phyloP scores from a whole-genome alignment of 129 eudicot species.

The Silybum marianum region DNA sequence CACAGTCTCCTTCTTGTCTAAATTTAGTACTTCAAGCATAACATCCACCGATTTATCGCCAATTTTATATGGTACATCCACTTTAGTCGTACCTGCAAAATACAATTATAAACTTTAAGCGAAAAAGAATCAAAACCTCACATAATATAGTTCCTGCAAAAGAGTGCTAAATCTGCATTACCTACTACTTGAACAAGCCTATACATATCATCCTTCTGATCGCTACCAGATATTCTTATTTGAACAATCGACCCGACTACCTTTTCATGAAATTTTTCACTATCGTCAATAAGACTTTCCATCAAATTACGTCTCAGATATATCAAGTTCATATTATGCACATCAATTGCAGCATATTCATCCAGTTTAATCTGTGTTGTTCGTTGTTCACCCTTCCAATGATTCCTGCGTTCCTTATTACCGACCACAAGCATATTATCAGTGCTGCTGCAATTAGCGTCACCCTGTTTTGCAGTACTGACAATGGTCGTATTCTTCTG shows the following conservation, averaged over 20 bases:
- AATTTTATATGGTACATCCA: slow-evolving; percentile 59
- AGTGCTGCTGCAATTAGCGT: slow-evolving; percentile 41
- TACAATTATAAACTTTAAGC: slow-evolving; percentile 18
- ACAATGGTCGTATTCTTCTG: slow-evolving; percentile 40
- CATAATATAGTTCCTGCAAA: slow-evolving; percentile 4
- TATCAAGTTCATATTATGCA: slow-evolving; percentile 82
- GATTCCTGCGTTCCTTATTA: slow-evolving; percentile 60
- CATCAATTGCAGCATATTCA: slow-evolving; percentile 95
- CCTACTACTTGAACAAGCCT: slow-evolving; percentile 95
- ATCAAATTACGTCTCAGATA: slow-evolving; percentile 74
- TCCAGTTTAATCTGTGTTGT: slow-evolving; percentile 57
- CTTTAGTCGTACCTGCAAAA: slow-evolving; percentile 72
- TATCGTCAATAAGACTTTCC: slow-evolving; percentile 65
- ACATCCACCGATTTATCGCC: slow-evolving; percentile 58
- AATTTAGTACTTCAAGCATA: slow-evolving; percentile 81
- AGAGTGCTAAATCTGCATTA: slow-evolving; percentile 32
- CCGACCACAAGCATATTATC: slow-evolving; percentile 30
- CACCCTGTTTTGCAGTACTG: slow-evolving; percentile 29
- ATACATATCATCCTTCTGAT: slow-evolving; percentile 81
- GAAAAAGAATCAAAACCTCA: neutral
- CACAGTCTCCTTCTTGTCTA: slow-evolving; percentile 81
- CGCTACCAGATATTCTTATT: slow-evolving; percentile 73
- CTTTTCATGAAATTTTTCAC: slow-evolving; percentile 64
- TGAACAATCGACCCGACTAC: slow-evolving; percentile 88
- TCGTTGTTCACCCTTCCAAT: slow-evolving; percentile 63